Evolutionary conservation across 1,284 basidiomycete species (phyloP).

Genomic region (Stereum hirsutum): DNA sequence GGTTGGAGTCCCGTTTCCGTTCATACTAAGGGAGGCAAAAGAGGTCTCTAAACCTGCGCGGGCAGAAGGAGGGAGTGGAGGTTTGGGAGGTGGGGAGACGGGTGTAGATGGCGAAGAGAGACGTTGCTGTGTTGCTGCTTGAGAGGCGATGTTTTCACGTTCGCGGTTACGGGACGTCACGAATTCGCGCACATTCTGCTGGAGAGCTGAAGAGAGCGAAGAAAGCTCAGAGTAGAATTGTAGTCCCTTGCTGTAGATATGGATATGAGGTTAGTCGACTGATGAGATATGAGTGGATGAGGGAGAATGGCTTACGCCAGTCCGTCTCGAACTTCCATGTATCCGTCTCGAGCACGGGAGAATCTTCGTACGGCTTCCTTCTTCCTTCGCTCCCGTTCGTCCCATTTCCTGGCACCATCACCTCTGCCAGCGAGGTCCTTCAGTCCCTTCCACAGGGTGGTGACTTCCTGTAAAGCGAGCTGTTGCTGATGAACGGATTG

Average conservation of each 20-base stretch:
- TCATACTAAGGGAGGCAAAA: constrained; percentile 45
- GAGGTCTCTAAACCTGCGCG: constrained; percentile 40
- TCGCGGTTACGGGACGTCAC: constrained; percentile 61
- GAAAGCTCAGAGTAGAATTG: constrained; percentile 85
- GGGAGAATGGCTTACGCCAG: constrained; percentile 51
- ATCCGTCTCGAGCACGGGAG: constrained; percentile 68
- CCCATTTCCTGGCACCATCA: constrained; percentile 69
- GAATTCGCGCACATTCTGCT: constrained; percentile 54
- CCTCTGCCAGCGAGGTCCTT: constrained; percentile 66
- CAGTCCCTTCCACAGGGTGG: constrained; percentile 60
- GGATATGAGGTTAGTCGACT: constrained; percentile 6
- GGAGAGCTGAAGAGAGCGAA: constrained; percentile 53
- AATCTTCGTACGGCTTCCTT: constrained; percentile 69
- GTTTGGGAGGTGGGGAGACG: constrained; percentile 36
- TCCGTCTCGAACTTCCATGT: constrained; percentile 82
- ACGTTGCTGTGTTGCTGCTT: constrained; percentile 66
- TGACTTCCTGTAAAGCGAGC: constrained; percentile 59
- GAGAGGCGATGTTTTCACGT: constrained; percentile 56
- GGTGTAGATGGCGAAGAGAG: constrained; percentile 31
- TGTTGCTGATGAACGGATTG: constrained; percentile 76
- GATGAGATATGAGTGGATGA: constrained; percentile 2
- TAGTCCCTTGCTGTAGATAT: constrained; percentile 61
- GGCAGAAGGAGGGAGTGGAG: constrained; percentile 29
- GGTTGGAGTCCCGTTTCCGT: no score
- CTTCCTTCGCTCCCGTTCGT: constrained; percentile 70